Evolutionary conservation across 345 rosid species (phyloP), one percentile per base, ranked within the genome.

Genomic region (Eutrema heterophyllum): DNA sequence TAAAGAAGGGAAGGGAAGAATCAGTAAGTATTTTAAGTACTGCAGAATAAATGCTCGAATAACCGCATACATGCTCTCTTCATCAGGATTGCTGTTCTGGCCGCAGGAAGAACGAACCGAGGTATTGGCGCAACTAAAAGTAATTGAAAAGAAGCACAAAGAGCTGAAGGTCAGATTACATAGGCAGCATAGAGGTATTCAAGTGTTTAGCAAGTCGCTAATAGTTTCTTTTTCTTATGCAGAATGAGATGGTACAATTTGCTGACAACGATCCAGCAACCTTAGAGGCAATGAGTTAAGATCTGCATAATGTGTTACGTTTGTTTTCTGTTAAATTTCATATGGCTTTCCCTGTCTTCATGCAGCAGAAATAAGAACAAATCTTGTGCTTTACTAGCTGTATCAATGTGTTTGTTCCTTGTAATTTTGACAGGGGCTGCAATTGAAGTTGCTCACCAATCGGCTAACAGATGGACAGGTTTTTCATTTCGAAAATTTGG

Each of bases 401-500:
- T 14, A 27, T 13, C 46, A 71, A 24, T 30, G 9, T 58, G 18
- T 10, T 9, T 81, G n/a, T n/a, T n/a, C n/a, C n/a, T n/a, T n/a
- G n/a, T n/a, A n/a, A n/a, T n/a, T 81, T 45, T 58, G 16, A 69
- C 84, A 95, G 97, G 86, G 81, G 70, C 67, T 65, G 96, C 96
- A 65, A 88, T 85, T 80, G 88, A 81, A 79, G 86, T 86, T 48
- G 91, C 92, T 38, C 92, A 90, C 79, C 86, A 79, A 21, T 90
- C 97, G 48, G 96, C 99, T 52, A 90, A 95, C 72, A 85, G 97
- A 84, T 95, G 97, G 99, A 95, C 96, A 86, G 97, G 99, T 89
- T 62, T 62, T 67, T 5, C 43, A 57, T 74, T 76, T n/a, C n/a
- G n/a, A n/a, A n/a, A n/a, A n/a, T n/a, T 52, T 60, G 9, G 44